Base-by-base conservation (phyloP, 2,329 filamentous ascomycete species). In the Cadophora luteo-olivacea region DNA sequence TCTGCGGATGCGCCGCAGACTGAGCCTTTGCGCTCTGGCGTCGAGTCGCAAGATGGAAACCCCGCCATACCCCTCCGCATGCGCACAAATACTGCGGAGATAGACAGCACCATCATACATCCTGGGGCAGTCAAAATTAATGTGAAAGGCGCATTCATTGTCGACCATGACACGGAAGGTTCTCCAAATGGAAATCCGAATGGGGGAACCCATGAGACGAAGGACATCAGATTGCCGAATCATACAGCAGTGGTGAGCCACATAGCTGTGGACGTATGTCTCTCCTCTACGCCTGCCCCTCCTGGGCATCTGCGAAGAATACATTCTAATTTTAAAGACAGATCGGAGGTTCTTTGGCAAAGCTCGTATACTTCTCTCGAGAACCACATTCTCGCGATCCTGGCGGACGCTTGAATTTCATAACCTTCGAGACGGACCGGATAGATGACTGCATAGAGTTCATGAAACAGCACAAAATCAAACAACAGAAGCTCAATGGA, bases 241-340 rank as follows among this genome's bases (percentile, higher is more conserved):
- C 96, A 99, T 81, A 97, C 93, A 14, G 92, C 92, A 12, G 90
- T 97, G 9, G 95, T 99, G 74, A 97, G 94, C 83, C 96, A 99
- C 83, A 93, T 99, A 75, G 96, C 96, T 64, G 91, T 97, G 69
- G 96, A 99, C 85, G 94, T 97, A 86, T 81, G 91, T 48, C 32
- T 54, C 58, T 67, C 55, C n/a, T 36, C 12, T 24, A 24, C 24
- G n/a, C 32, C 29, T 36, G 11, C 19, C 25, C 25, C 38, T 33
- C 4, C 24, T 11, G 22, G 5, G 51, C 8, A 19, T 22, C 19
- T n/a, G 54, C 9, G 19, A 64, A 61, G 19, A 57, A 6, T 51
- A 25, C 60, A 9, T 57, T 41, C 69, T 74, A 54, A 71, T 65
- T 22, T 25, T 19, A 41, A 32, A 67, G 22, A 45, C 79, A 97